Percentiles rank a stretch among this genome's conserved stretches.
Conservation (phyloP, 2,329 filamentous ascomycete species). For the Cryphonectria naterciae region DNA sequence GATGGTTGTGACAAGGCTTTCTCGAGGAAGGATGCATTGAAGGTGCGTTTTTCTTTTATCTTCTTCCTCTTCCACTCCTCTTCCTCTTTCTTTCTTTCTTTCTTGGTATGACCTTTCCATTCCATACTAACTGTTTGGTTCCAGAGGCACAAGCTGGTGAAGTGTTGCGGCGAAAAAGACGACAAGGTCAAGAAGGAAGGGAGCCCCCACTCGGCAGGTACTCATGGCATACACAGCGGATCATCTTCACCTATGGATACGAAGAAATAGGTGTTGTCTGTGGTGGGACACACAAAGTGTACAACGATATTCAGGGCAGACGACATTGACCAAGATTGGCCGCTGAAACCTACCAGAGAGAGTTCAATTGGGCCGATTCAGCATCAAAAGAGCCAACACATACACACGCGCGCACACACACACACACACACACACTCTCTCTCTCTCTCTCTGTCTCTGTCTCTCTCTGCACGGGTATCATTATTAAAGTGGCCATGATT, state of each 20-base stretch:
- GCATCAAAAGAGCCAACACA: neutral
- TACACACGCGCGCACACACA: too few relatives aligned
- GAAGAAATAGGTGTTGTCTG: slow-evolving; percentile 18
- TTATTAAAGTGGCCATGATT: too few relatives aligned
- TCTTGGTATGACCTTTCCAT: neutral
- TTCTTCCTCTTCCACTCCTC: too few relatives aligned
- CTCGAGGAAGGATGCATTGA: slow-evolving; percentile 92
- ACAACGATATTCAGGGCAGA: neutral
- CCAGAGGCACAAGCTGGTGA: slow-evolving; percentile 66
- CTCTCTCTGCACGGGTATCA: neutral
- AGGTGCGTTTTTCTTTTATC: slow-evolving; percentile 64
- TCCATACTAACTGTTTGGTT: slow-evolving; percentile 28
- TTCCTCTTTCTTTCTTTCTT: neutral
- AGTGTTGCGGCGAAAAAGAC: slow-evolving; percentile 59
- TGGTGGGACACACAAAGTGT: neutral
- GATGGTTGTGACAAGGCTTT: slow-evolving; percentile 94
- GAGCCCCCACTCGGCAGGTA: slow-evolving; percentile 24
- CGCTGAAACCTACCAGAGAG: neutral
- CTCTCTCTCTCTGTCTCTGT: neutral
- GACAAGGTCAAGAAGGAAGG: slow-evolving; percentile 32
- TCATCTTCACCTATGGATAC: slow-evolving; percentile 30
- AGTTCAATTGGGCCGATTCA: neutral
- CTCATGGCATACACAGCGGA: slow-evolving; percentile 29
- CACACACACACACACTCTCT: too few relatives aligned
- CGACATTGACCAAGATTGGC: neutral